Evolutionary conservation across 768 basidiomycete genomes (phyloP), one percentile per base, ranked within the genome.

Genomic region (Dioszegia aurantiaca): DNA sequence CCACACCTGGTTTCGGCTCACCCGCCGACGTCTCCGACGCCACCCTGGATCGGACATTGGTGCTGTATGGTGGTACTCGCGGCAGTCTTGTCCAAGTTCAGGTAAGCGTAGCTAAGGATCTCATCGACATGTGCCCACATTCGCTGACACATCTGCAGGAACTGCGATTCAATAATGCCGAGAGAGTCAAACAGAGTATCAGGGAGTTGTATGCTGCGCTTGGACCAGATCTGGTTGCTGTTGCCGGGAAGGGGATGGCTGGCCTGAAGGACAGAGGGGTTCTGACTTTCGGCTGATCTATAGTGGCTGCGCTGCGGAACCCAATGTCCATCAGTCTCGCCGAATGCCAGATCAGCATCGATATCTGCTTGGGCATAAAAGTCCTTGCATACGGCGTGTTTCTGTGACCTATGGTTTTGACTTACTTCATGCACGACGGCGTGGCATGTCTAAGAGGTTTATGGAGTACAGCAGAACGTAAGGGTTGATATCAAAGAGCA

Each of bases 1-100:
- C 78, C 0, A 77, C 78, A 21, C 77, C 75, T 9, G 73, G 77
- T 0, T 77, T 74, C 56, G 53, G 62, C 17, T 68, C 76, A 36
- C 73, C 75, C 0, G 17, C 49, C 0, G 23, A 28, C 0, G 57
- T 78, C n/a, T 36, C 70, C 0, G 58, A 69, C 28, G 36, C 41
- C 1, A 23, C 59, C 12, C 23, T 76, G 0, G 59, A 61, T 14
- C 24, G 41, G 1, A 49, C 69, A 2, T 41, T 69, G 2, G 55
- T 72, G 12, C 40, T 28, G 44, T 33, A 28, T 16, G 57, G 41
- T n/a, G 46, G 37, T 11, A 9, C 36, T 2, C 33, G 47, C 26
- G 37, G 58, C 6, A 37, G 41, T 6, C 30, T 61, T 6, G 57
- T 63, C 26, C 55, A 56, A 17, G 24, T 75, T 10, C 26, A 44